A percentile compares a stretch with the other conserved stretches of the same genome.
Conservation (phyloP, 495 filamentous ascomycete genomes). For the Podospora tetraspora region DNA sequence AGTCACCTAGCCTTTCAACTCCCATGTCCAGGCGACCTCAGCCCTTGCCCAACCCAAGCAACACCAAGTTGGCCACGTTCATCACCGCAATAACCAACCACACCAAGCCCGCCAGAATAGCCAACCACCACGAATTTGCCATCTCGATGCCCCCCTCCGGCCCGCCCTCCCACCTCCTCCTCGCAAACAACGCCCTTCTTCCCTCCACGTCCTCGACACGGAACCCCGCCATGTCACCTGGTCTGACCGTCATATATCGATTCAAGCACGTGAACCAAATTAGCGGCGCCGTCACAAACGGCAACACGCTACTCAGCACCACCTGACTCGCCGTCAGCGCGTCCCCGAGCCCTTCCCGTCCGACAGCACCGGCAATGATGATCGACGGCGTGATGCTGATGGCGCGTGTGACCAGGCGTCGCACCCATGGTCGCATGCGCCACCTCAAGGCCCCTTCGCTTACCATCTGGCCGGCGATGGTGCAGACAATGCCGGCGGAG, state of each 20-base stretch:
- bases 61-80: slow-evolving; percentile 67
- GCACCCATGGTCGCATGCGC: slow-evolving; percentile 51
- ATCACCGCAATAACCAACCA: slow-evolving; percentile 67
- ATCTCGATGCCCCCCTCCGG: slow-evolving; percentile 44
- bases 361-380: slow-evolving; percentile 67
- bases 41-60: slow-evolving; percentile 52
- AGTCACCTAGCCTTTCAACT: no score
- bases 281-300: slow-evolving; percentile 75
- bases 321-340: slow-evolving; percentile 77
- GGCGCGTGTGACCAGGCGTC: slow-evolving; percentile 47
- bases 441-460: slow-evolving; percentile 55
- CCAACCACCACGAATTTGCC: slow-evolving; percentile 57
- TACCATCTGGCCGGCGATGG: slow-evolving; percentile 57
- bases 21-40: neutral
- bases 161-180: neutral
- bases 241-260: slow-evolving; percentile 70
- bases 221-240: slow-evolving; percentile 27
- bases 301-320: slow-evolving; percentile 71
- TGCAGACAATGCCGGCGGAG: slow-evolving; percentile 53
- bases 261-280: slow-evolving; percentile 83
- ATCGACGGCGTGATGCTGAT: slow-evolving; percentile 73
- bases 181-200: slow-evolving; percentile 4
- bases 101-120: slow-evolving; percentile 51
- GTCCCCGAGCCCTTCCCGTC: slow-evolving; percentile 54
- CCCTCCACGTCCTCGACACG: slow-evolving; percentile 21